Evolutionary conservation across 2,329 filamentous ascomycete species (phyloP), one percentile per base, ranked within the genome.

Genomic region (Sporothrix brunneoviolacea): DNA sequence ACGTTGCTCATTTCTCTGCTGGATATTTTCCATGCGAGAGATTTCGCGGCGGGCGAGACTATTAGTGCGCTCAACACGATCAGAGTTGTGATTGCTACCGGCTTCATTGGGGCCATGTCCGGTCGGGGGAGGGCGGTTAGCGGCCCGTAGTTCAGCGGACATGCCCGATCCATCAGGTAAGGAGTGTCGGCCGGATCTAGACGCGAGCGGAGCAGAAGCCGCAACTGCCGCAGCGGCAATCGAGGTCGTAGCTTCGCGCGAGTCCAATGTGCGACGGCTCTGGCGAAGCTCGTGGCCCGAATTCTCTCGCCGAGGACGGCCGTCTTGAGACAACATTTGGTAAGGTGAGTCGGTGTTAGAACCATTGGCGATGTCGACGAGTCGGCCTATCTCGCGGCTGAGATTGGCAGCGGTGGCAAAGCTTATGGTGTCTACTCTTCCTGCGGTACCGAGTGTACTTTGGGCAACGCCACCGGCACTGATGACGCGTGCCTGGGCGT

Each of bases 21-120:
- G 76, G 0, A 69, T 68, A 9, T 71, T 71, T 57, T 80, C 76
- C 44, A 72, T 71, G 3, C 75, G 71, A 1, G 70, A 69, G 35
- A 80, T 71, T 56, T 79, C 76, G 21, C 75, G 72, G 9, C 70
- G 69, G 8, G 77, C 77, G 8, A 77, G 64, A 21, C 62, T 64
- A 54, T 72, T 72, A 15, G 76, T 72, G 37, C 75, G 69, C 54
- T 78, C 73, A 3, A 76, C 59, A 6, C 63, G 58, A 51, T 68
- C 63, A 8, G 50, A 30, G 16, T 54, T 58, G 33, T 48, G 35
- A 33, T 32, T 37, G 30, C 10, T 22, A 4, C 13, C 21, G 3
- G 21, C 10, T 4, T 47, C 43, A 32, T 18, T 16, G 16, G 13
- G 16, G 21, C n/a, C 42, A n/a, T n/a, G 35, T 13, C 32, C 22